Percentiles rank a stretch among this genome's conserved stretches.
These are phyloP conservation scores for Pseudopyrenochaeta lycopersici DNA, from an alignment of 2,329 filamentous ascomycete species.

Conservation along the genomic window DNA sequence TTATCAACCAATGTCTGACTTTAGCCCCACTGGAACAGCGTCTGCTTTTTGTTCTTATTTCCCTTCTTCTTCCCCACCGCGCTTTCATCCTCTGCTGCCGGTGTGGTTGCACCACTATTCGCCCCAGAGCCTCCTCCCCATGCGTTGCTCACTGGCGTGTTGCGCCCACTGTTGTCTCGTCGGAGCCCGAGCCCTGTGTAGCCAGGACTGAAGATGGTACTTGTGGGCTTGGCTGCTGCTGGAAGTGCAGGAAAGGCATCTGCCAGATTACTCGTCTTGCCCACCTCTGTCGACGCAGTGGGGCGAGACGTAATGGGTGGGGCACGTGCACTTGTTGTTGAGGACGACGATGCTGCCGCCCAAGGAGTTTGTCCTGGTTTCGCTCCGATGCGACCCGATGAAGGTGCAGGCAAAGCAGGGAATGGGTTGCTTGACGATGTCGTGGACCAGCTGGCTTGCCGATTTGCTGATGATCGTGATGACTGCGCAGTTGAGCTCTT, in stretches of 20 bases:
- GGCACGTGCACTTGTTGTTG: conserved; percentile 40
- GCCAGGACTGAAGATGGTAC: conserved; percentile 61
- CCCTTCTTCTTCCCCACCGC: conserved; percentile 55
- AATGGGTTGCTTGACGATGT: conserved; percentile 47
- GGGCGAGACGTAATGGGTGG: conserved; percentile 50
- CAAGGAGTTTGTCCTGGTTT: conserved; percentile 49
- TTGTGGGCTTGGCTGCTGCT: conserved; percentile 74
- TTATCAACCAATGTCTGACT: conserved; percentile 3
- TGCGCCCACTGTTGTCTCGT: conserved; percentile 53
- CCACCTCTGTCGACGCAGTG: conserved; percentile 37
- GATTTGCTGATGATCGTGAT: conserved; percentile 66
- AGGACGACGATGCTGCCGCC: conserved; percentile 46
- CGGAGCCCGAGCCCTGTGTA: conserved; percentile 57
- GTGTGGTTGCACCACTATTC: conserved; percentile 31
- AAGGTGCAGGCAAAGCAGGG: conserved; percentile 40
- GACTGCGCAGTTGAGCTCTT: conserved; percentile 76
- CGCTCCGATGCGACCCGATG: conserved; percentile 41
- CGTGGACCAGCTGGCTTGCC: conserved; percentile 66
- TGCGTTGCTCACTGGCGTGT: conserved; percentile 48
- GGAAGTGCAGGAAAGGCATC: conserved; percentile 87
- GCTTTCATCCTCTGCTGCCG: conserved; percentile 33
- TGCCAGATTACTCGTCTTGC: conserved; percentile 30
- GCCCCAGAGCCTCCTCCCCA: conserved; percentile 49
- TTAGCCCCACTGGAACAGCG: conserved; percentile 61
- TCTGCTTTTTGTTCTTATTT: conserved; percentile 59